Evolutionary conservation across 2,329 filamentous ascomycete species (phyloP).

Genomic region (Exophiala phaeomuriformis): DNA sequence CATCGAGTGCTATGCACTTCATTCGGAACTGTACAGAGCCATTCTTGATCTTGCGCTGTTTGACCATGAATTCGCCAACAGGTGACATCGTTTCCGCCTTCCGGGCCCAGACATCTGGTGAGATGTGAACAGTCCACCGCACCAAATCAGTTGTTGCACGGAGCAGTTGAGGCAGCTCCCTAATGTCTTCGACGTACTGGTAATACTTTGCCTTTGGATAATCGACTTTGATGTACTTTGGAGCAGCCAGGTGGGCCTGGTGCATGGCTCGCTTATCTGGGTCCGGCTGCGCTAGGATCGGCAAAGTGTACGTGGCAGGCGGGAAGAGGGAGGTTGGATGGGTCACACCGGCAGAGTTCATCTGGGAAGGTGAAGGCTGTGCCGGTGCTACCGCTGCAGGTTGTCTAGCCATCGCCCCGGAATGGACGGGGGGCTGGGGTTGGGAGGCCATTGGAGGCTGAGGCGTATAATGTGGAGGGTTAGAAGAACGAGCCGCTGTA

Average conservation of each 20-base stretch:
- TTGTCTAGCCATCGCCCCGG: no score
- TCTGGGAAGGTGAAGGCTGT: no score
- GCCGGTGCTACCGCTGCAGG: no score
- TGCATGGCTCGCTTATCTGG: conserved; percentile 48
- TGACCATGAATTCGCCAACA: conserved; percentile 26
- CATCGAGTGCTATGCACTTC: conserved; percentile 48
- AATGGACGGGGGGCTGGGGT: no score
- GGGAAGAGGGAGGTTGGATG: conserved; percentile 7
- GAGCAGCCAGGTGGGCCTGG: conserved; percentile 52
- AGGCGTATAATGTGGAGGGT: no score
- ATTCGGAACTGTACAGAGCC: conserved; percentile 60
- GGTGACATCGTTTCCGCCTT: conserved; percentile 4
- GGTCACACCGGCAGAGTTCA: background rate
- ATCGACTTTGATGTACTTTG: conserved; percentile 36
- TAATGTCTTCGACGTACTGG: conserved; percentile 33
- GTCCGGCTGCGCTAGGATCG: conserved; percentile 31
- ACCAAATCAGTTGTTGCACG: conserved; percentile 27
- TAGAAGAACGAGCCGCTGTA: no score
- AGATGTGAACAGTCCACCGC: conserved; percentile 35
- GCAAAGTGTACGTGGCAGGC: conserved; percentile 1
- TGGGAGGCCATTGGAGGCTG: no score
- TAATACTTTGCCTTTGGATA: conserved; percentile 28
- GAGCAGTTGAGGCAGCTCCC: conserved; percentile 31
- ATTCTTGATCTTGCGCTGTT: conserved; percentile 36
- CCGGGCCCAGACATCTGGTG: conserved; percentile 23